Evolutionary conservation across 2,329 filamentous ascomycete species (phyloP).

Genomic region (Colletotrichum magnum): DNA sequence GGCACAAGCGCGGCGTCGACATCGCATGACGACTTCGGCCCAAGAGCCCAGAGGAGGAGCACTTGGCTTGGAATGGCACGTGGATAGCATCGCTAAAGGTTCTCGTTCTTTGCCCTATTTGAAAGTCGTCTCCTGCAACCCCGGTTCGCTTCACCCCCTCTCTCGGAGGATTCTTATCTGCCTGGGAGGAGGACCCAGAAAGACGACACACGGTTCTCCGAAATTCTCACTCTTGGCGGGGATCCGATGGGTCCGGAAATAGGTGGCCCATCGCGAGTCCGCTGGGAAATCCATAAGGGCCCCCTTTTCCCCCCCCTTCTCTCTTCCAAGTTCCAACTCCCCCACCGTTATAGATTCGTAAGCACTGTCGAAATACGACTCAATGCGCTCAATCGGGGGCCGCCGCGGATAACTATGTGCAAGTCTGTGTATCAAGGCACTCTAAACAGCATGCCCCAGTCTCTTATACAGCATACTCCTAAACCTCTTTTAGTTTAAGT

Average conservation of each 20-base stretch:
- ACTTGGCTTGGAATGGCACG: not conserved
- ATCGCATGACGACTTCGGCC: too few species aligned
- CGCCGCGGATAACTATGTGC: not conserved
- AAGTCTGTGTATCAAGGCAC: too few species aligned
- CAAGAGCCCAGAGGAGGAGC: too few species aligned
- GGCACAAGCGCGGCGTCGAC: not conserved
- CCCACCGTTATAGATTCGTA: not conserved
- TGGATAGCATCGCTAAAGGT: not conserved
- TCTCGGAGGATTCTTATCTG: constrained; percentile 19
- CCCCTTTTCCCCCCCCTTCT: too few species aligned
- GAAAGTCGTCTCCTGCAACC: not conserved
- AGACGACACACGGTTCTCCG: constrained; percentile 12
- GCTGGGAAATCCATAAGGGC: not conserved
- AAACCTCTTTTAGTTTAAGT: too few species aligned
- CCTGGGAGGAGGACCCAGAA: not conserved
- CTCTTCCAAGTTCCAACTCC: too few species aligned
- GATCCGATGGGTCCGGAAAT: constrained; percentile 17
- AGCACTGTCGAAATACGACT: constrained; percentile 14
- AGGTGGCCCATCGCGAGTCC: constrained; percentile 1
- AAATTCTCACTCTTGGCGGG: constrained; percentile 2
- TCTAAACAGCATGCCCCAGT: too few species aligned
- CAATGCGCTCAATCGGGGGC: constrained; percentile 19
- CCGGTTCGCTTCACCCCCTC: not conserved
- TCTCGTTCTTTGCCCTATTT: not conserved
- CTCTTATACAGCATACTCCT: too few species aligned